Conservation (phyloP, 495 filamentous ascomycete genomes). For the Copromyces sp. region DNA sequence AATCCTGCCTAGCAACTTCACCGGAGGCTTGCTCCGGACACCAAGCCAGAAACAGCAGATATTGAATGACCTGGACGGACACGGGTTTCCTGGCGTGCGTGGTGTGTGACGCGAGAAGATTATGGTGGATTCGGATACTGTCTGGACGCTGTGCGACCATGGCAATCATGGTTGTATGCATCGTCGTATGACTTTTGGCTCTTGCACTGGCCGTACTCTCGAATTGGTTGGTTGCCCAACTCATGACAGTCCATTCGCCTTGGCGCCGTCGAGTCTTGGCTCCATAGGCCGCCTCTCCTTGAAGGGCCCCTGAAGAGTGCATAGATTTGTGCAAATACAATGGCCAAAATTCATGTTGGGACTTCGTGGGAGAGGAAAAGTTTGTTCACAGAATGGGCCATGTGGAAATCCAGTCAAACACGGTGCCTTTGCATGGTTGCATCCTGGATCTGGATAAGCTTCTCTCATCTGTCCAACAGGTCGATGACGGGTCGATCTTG, state of each 20-base stretch:
- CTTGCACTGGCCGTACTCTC: background rate
- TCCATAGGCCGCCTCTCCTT: background rate
- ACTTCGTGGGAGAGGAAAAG: background rate
- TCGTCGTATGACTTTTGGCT: background rate
- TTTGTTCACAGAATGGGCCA: background rate
- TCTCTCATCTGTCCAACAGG: background rate
- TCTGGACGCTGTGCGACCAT: background rate
- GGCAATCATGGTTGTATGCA: background rate
- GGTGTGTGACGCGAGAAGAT: background rate
- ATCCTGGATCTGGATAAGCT: background rate
- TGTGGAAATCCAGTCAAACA: background rate
- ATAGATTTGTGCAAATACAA: background rate
- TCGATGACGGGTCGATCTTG: background rate
- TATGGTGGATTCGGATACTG: background rate
- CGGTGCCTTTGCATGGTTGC: background rate
- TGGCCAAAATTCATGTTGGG: background rate
- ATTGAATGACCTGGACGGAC: background rate
- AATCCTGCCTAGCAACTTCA: background rate
- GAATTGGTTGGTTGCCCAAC: background rate
- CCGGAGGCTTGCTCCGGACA: background rate
- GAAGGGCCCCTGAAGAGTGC: background rate
- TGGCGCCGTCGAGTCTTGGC: background rate
- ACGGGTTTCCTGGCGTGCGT: background rate
- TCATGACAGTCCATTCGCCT: background rate
- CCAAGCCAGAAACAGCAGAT: background rate